Conservation (phyloP, 2,329 filamentous ascomycete species). For the Penicillium sp. region DNA sequence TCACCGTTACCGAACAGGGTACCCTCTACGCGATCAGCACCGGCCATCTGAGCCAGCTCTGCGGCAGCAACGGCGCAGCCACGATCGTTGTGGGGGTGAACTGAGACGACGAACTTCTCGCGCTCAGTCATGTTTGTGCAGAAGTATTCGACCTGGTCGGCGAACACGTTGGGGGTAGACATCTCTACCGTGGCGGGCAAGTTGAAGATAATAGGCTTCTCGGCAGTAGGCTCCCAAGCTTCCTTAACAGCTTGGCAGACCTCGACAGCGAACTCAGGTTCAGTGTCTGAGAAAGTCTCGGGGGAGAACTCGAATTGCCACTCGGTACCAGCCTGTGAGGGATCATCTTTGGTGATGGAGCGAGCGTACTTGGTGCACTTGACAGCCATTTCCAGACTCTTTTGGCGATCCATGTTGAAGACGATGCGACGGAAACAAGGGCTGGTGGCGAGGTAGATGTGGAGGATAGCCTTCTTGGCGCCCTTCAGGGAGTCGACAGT, state of each 20-base stretch:
- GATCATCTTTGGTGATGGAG: conserved; percentile 82
- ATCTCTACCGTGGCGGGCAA: conserved; percentile 95
- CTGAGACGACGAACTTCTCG: conserved; percentile 82
- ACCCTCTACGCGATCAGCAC: conserved; percentile 90
- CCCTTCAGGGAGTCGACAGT: conserved; percentile 88
- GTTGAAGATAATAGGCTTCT: conserved; percentile 92
- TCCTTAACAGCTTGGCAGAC: conserved; percentile 92
- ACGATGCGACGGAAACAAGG: conserved; percentile 92
- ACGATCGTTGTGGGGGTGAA: conserved; percentile 94
- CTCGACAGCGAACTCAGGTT: conserved; percentile 77
- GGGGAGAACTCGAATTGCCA: conserved; percentile 55
- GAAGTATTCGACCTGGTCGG: conserved; percentile 96
- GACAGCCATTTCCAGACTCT: conserved; percentile 79
- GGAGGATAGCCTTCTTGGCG: conserved; percentile 89
- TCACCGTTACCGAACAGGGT: conserved; percentile 95
- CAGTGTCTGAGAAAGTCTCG: conserved; percentile 81
- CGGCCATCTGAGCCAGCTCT: conserved; percentile 94
- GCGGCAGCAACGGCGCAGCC: conserved; percentile 87
- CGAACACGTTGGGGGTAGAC: conserved; percentile 91
- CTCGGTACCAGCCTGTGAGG: conserved; percentile 57
- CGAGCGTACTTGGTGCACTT: conserved; percentile 84
- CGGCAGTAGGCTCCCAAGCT: conserved; percentile 80
- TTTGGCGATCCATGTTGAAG: conserved; percentile 81
- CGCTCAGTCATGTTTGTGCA: conserved; percentile 81
- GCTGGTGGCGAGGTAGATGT: conserved; percentile 94